Base-by-base conservation (phyloP, 306 rosid species). In the Dalbergia cochinchinensis region DNA sequence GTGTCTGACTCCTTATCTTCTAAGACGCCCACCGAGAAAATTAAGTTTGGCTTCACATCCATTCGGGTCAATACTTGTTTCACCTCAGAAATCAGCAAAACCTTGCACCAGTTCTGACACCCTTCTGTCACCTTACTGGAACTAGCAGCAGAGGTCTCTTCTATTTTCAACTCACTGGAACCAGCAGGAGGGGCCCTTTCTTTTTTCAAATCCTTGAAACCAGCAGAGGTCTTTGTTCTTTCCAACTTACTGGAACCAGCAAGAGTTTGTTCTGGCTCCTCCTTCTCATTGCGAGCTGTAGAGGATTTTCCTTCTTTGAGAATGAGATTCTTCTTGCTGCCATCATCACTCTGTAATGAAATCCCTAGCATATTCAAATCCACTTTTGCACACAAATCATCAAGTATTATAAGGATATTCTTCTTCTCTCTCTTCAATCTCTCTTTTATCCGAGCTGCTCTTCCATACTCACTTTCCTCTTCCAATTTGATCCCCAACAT, bases 61-160 rank as follows among this genome's bases (percentile, higher is more conserved):
- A 66, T 74, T 19, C 74, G 84, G 13, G 16, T 55, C 15, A 12
- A 50, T 14, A 50, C 12, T 65, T 57, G 55, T 34, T 10, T 66
- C 33, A 2, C 58, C 34, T 65, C 78, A 26, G 84, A 80, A 54
- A 73, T 73, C 26, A 80, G 7, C 74, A 80, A 72, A 16, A 80
- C 45, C 19, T 80, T 80, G 79, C 73, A 72, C 16, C 65, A 59
- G 15, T 54, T 64, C 50, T 50, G 41, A 34, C 1, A 1, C 34
- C 57, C 41, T 37, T 37, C 7, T 34, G 60, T 34, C 11, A 15
- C 8, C 16, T 5, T 7, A 13, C 8, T 10, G 44, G 35, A 54
- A 19, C 15, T 7, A 20, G 0, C 6, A 39, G 4, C 6, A 39
- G 4, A 6, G 5, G 9, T 9, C 3, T 7, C 60, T 14, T 57